Base-by-base conservation (phyloP, 1,139 yeast genomes). In the Hanseniaspora gamundiae region DNA sequence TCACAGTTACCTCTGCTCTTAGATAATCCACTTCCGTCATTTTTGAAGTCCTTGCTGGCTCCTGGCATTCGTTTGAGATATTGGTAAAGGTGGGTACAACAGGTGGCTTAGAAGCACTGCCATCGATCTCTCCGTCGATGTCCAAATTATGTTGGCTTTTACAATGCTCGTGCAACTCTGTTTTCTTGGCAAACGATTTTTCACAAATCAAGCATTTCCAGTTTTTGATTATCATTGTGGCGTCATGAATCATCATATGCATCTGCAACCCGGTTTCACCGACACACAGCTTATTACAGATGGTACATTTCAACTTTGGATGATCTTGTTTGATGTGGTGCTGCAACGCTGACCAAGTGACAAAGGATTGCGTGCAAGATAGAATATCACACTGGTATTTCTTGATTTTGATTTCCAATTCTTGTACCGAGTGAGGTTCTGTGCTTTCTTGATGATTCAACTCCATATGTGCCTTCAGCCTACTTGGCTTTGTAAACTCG, bases 261-360 rank as follows among this genome's bases (percentile, higher is more conserved):
- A 81, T 75, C 26, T 70, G 66, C 44, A 85, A 63, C 49, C 88
- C 93, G 35, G 69, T 68, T 38, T 73, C 75, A 17, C 94, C 94
- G 11, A 82, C 80, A 66, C 91, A 82, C 4, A 74, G 76, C 56
- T 77, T 80, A 13, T 77, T 78, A 66, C 96, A 87, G 1, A 74
- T 53, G 1, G 65, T 53, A 64, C 96, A 86, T 42, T 69, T 69
- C 31, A 80, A 54, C 55, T 77, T 76, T 10, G 91, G 88, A 61
- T 87, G 96, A 30, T 73, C 80, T 1, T 75, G 71, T 51, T 78
- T 81, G 43, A 76, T 67, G 60, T 88, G 97, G 9, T 71, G 60
- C 54, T 80, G 91, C 36, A 86, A 65, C 1, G 80, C 81, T 1
- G 86, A 74, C 93, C 94, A 83, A 0, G 84, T 80, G 48, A 73